Evolutionary conservation across 1,284 basidiomycete genomes (phyloP).

Genomic region (Sporisorium graminicola): DNA sequence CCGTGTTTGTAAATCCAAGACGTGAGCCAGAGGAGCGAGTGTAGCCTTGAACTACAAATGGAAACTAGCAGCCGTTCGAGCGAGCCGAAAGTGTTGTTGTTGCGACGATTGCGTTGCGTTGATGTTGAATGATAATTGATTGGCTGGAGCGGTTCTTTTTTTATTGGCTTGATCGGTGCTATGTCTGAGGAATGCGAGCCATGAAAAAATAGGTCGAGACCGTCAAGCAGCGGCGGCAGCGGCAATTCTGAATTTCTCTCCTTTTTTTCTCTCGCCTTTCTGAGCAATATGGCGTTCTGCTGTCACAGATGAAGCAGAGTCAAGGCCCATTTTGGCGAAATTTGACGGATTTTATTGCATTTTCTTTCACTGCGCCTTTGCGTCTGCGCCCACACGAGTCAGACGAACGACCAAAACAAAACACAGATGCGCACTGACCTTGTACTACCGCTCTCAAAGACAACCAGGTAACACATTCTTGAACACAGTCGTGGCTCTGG

Average conservation of each 20-base stretch:
- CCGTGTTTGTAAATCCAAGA: background rate
- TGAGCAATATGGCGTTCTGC: constrained; percentile 7
- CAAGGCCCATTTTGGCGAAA: background rate
- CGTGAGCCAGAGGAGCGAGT: background rate
- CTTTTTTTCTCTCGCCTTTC: background rate
- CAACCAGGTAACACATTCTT: no score
- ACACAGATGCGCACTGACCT: constrained; percentile 1
- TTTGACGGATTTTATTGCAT: background rate
- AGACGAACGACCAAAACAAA: background rate
- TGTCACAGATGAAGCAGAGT: background rate
- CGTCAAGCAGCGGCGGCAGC: constrained; percentile 5
- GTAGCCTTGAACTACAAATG: background rate
- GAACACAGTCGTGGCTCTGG: no score
- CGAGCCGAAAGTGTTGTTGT: background rate
- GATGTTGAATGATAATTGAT: constrained; percentile 17
- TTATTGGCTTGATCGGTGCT: constrained; percentile 12
- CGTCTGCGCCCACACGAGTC: background rate
- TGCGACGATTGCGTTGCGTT: background rate
- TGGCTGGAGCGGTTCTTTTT: constrained; percentile 6
- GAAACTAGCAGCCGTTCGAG: background rate
- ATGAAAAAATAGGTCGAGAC: background rate
- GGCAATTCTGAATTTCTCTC: background rate
- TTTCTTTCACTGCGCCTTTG: background rate
- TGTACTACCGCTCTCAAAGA: background rate
- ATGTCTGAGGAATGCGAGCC: constrained; percentile 1